Evolutionary conservation across 352 stramenopile genomes (phyloP), one percentile per base, ranked within the genome.

Genomic region (Globisporangium perplexum): DNA sequence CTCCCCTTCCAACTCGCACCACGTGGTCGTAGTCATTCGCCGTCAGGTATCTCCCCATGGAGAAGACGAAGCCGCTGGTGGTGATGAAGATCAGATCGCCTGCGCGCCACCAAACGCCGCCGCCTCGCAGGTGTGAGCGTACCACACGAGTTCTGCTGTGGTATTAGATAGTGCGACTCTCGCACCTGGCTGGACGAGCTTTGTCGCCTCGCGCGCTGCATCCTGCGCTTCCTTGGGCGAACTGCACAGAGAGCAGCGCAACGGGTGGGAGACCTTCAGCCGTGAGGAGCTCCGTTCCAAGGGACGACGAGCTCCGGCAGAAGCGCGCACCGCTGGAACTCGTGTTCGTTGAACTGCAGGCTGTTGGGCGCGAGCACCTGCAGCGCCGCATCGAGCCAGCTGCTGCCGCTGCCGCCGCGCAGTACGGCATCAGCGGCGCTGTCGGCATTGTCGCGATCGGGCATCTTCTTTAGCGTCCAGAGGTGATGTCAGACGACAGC

Each of bases 51-150:
- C 80, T 68, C 26, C 67, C 77, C 36, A 83, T 63, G 18, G 77
- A 90, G 48, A 87, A 90, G 8, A 88, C 57, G 51, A 86, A 70
- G 15, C 80, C 80, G 51, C 66, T 84, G 4, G 80, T 88, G 2
- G 77, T 90, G 57, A 88, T 90, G 55, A 90, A 90, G 49, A 90
- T 86, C 44, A 90, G 41, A 56, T 90, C 80, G 39, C 80, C 80
- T 90, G n/a, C 8, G 35, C 39, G n/a, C n/a, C n/a, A n/a, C n/a
- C n/a, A n/a, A n/a, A n/a, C n/a, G n/a, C 38, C 22, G 17, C 39
- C 18, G 15, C n/a, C 20, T 38, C 31, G 31, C 31, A 17, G 31
- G 14, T n/a, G 18, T 45, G 39, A 45, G 18, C 39, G 3, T 26
- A 11, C 18, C 14, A 20, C 7, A 14, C 6, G 7, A 3, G 4